These are phyloP conservation scores for Boechera retrofracta DNA, from an alignment of 345 rosid genomes.

Conservation along the genomic window DNA sequence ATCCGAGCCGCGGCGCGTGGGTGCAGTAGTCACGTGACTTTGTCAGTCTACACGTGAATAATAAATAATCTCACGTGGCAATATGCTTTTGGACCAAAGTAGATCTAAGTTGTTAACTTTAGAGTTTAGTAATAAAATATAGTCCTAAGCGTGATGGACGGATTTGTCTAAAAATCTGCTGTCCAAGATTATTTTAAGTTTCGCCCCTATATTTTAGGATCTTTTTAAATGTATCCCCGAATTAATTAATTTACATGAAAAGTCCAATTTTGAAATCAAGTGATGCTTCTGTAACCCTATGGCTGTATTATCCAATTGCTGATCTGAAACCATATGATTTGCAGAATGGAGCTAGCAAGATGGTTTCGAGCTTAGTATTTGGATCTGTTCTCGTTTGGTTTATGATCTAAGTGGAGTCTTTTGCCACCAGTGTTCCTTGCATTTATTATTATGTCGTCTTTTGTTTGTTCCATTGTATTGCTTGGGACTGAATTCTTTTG, in stretches of 20 bases:
- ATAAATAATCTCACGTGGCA: slow-evolving; percentile 16
- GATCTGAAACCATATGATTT: neutral
- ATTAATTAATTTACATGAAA: neutral
- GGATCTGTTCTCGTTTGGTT: slow-evolving; percentile 49
- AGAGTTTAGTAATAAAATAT: slow-evolving; percentile 14
- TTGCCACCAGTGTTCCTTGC: slow-evolving; percentile 1
- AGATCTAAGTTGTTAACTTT: slow-evolving; percentile 25
- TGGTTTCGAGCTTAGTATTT: slow-evolving; percentile 42
- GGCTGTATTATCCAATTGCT: neutral
- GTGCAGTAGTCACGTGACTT: slow-evolving; percentile 36
- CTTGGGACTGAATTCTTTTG: slow-evolving; percentile 50
- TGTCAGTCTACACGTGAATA: slow-evolving; percentile 25
- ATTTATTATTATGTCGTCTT: slow-evolving; percentile 35
- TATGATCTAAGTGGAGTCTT: slow-evolving; percentile 34
- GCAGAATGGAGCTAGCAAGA: slow-evolving; percentile 49
- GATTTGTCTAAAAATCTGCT: neutral
- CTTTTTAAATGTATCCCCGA: neutral
- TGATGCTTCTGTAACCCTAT: neutral
- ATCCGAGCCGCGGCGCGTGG: slow-evolving; percentile 29
- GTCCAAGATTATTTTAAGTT: neutral
- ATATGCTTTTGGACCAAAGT: slow-evolving; percentile 18
- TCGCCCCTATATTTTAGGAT: slow-evolving; percentile 10
- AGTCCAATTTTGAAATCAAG: neutral
- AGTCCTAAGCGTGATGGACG: slow-evolving; percentile 13
- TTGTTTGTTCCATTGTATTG: slow-evolving; percentile 45